These are phyloP conservation scores for Phoenix dactylifera DNA, from an alignment of 176 grass and related monocot species.

Conservation along the genomic window DNA sequence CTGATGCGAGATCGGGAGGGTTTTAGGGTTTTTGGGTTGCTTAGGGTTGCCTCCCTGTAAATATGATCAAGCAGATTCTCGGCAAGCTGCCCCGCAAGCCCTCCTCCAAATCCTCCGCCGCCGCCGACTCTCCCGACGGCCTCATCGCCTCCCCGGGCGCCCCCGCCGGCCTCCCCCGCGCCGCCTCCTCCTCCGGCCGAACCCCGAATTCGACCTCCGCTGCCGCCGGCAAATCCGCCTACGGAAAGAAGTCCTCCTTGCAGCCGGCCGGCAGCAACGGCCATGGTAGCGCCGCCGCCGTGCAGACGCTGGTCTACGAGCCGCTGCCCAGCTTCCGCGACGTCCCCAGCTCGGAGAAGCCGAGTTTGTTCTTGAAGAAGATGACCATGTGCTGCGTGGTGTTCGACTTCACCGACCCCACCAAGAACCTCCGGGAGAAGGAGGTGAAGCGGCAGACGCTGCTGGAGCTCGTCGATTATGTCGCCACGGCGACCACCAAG, in stretches of 20 bases:
- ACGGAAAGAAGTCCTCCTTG: too few species aligned
- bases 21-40: not conserved
- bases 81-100: constrained; percentile 5
- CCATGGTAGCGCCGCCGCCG: not conserved
- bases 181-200: not conserved
- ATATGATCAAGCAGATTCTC: constrained; percentile 7
- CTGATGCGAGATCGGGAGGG: too few species aligned
- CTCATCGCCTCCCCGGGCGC: not conserved
- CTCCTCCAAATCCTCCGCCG: constrained; percentile 1
- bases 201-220: not conserved
- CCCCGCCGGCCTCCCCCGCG: not conserved
- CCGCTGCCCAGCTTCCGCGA: constrained; percentile 62
- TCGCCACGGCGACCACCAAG: constrained; percentile 29
- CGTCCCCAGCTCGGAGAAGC: constrained; percentile 58
- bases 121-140: not conserved
- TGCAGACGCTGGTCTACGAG: constrained; percentile 20
- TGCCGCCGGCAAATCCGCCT: not conserved
- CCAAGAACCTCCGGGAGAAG: constrained; percentile 60
- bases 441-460: constrained; percentile 73
- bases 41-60: not conserved
- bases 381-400: constrained; percentile 51
- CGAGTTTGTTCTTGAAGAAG: constrained; percentile 52
- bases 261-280: not conserved
- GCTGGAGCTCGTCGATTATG: constrained; percentile 64
- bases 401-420: constrained; percentile 66